Base-by-base conservation (phyloP, 108 stramenopile genomes). In the Skeletonema marinoi region DNA sequence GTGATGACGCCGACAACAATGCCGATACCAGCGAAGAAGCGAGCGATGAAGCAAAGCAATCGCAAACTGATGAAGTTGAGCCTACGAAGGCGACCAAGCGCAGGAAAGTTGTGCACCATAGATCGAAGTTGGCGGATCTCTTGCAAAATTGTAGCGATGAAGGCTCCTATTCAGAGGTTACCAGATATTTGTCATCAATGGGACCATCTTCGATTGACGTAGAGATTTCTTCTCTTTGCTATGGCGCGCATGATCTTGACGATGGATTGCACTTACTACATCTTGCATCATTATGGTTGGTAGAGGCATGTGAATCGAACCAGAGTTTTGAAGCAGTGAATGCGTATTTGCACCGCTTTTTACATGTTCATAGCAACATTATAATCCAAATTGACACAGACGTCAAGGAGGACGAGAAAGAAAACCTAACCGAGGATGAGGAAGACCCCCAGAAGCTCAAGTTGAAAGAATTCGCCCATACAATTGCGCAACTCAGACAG, bases 181-280 rank as follows among this genome's bases (percentile, higher is more conserved):
- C 90, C 48, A 83, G 85, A 30, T 86, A 94, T 68, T 72, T 97
- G 14, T 81, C 84, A 8, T 86, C 83, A 12, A 75, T 95, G 73
- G 92, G 93, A 29, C 95, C 97, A 25, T 93, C 93, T 9, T 90
- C 95, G n/a, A 96, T 97, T 76, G 97, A 97, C 68, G 90, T 96
- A n/a, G 91, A 92, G 48, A 75, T 97, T 16, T 89, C 90, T 3
- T 88, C 90, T 6, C 85, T 96, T 12, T 96, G 95, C 84, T 84
- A 80, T 67, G 95, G 95, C 14, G 84, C 79, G 70, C 95, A 96
- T 68, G 95, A 96, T 81, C 68, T 94, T 21, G 90, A 92, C 25
- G 92, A 92, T 21, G 95, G 95, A 17, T 73, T 96, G n/a, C 88
- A 83, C 12, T 72, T 96, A 30, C 77, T 96, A 54, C 74, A 77